These are phyloP conservation scores for Vitis hybrid DNA, from an alignment of 177 flowering plant genomes.

Conservation along the genomic window DNA sequence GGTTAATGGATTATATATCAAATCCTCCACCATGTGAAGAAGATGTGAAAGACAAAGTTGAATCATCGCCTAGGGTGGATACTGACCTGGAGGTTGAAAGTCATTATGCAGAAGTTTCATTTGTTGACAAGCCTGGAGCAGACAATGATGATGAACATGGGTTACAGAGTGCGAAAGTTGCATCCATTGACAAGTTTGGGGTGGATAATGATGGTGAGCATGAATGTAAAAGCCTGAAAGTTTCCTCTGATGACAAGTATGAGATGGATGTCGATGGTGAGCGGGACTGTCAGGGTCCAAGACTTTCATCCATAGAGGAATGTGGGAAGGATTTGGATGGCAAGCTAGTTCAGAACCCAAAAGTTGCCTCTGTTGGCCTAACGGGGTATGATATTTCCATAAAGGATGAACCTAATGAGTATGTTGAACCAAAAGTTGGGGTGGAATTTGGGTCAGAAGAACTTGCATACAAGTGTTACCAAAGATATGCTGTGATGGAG, in stretches of 20 bases:
- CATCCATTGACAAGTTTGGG: conserved; percentile 4
- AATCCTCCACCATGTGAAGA: conserved; percentile 7
- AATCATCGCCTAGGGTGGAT: conserved; percentile 2
- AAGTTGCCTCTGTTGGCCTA: conserved; percentile 8
- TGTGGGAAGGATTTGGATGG: conserved; percentile 13
- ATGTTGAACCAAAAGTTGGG: conserved; percentile 20
- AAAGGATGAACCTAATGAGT: conserved; percentile 2
- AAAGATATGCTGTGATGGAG: conserved; percentile 26
- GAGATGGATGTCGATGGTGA: conserved; percentile 13
- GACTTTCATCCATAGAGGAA: conserved; percentile 7
- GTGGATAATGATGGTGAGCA: conserved; percentile 1
- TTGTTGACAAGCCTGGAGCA: conserved; percentile 4
- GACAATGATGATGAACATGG: conserved; percentile 3
- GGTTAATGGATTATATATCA: conserved; percentile 16
- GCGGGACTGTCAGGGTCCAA: conserved; percentile 10
- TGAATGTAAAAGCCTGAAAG: conserved; percentile 8
- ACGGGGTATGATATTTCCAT: conserved; percentile 2
- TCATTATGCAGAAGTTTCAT: neutral
- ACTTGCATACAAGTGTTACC: conserved; percentile 24
- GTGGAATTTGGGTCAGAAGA: conserved; percentile 30
- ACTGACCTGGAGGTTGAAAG: conserved; percentile 5
- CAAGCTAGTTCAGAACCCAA: conserved; percentile 14
- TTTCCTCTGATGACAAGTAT: conserved; percentile 16
- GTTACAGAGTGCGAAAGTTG: conserved; percentile 3
- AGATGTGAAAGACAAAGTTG: neutral